Conservation (phyloP, 208 protist genomes). For the Acanthamoeba polyphaga region DNA sequence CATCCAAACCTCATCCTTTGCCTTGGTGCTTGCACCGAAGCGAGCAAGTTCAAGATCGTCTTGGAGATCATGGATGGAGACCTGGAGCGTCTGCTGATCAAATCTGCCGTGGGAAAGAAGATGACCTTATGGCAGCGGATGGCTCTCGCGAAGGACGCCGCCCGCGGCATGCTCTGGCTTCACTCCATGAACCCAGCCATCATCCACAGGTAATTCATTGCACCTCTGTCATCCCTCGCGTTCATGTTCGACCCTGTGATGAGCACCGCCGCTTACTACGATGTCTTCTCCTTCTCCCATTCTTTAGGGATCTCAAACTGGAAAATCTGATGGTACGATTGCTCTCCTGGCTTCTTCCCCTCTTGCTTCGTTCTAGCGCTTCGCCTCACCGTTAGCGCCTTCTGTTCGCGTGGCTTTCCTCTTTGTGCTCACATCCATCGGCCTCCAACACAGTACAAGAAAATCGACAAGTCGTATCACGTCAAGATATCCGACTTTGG, state of each 20-base stretch:
- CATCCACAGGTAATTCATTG: slow-evolving; percentile 75
- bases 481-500: slow-evolving; percentile 67
- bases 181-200: slow-evolving; percentile 84
- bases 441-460: slow-evolving; percentile 60
- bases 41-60: slow-evolving; percentile 63
- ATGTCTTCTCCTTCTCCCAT: neutral
- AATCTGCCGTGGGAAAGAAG: slow-evolving; percentile 52
- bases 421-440: neutral
- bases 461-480: slow-evolving; percentile 64
- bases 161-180: slow-evolving; percentile 84
- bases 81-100: slow-evolving; percentile 47
- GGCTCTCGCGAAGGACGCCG: slow-evolving; percentile 76
- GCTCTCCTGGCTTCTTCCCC: neutral
- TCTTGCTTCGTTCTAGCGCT: neutral
- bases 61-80: slow-evolving; percentile 67
- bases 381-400: neutral
- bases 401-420: neutral
- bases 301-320: slow-evolving; percentile 84
- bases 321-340: slow-evolving; percentile 45
- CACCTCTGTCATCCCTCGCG: no score
- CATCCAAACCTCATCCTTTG: slow-evolving; percentile 68
- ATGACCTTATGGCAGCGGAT: slow-evolving; percentile 59
- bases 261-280: neutral
- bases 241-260: no score
- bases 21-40: slow-evolving; percentile 56